phyloP scores from a whole-genome alignment of 1,284 basidiomycete genomes.

The Meira miltonrushii region DNA sequence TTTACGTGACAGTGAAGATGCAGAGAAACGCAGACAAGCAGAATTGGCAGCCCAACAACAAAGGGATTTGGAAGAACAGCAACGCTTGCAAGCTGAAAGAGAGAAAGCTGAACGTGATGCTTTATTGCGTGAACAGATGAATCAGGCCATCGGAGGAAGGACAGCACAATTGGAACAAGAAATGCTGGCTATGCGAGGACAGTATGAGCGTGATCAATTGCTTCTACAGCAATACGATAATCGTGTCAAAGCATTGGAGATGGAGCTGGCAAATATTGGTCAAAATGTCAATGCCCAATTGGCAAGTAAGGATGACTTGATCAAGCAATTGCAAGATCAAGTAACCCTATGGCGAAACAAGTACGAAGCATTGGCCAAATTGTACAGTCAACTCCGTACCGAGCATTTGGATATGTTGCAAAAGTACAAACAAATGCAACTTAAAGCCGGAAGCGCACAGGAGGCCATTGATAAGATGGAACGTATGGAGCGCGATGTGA shows the following conservation, averaged over 20 bases:
- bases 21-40: conserved; percentile 71
- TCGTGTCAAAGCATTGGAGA: conserved; percentile 91
- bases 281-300: conserved; percentile 82
- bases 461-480: conserved; percentile 99
- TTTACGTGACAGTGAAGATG: conserved; percentile 71
- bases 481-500: conserved; percentile 95
- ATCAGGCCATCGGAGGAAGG: conserved; percentile 58
- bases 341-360: conserved; percentile 96
- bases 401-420: conserved; percentile 96
- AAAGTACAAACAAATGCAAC: conserved; percentile 95
- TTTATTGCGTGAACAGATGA: conserved; percentile 67
- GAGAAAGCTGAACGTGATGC: conserved; percentile 85
- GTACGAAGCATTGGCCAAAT: conserved; percentile 95
- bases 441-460: conserved; percentile 96
- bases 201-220: conserved; percentile 97
- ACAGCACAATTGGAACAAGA: conserved; percentile 83
- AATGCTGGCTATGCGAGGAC: conserved; percentile 85
- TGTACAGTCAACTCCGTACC: conserved; percentile 94
- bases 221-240: conserved; percentile 96
- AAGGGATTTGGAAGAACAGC: conserved; percentile 83
- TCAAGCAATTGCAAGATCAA: conserved; percentile 93
- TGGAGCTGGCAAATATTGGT: conserved; percentile 74
- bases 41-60: conserved; percentile 77
- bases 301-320: conserved; percentile 86
- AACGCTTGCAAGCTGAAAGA: conserved; percentile 78